These are phyloP conservation scores for Pythium dissotocum DNA, from an alignment of 352 stramenopile genomes.

Conservation along the genomic window DNA sequence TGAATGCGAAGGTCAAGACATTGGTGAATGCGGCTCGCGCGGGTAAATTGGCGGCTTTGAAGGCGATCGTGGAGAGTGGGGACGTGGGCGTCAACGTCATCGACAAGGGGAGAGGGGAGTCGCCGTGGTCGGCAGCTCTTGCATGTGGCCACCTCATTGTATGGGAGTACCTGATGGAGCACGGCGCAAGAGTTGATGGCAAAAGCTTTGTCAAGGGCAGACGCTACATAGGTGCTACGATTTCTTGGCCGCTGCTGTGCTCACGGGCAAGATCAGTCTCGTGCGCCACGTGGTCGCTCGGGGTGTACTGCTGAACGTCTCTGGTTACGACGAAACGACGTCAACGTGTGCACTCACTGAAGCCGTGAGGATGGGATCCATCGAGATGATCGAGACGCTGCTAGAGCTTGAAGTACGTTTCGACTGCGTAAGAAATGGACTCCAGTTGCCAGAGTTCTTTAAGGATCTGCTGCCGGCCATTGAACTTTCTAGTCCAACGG, in stretches of 20 bases:
- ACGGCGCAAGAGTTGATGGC: neutral
- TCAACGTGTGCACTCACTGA: neutral
- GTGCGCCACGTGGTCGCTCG: neutral
- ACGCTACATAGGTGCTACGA: neutral
- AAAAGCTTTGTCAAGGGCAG: neutral
- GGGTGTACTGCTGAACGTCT: neutral
- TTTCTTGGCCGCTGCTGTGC: neutral
- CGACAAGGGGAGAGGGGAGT: neutral
- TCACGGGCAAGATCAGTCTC: neutral
- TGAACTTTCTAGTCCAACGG: neutral
- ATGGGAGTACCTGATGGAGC: neutral
- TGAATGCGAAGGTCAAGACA: neutral
- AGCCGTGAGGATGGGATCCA: neutral
- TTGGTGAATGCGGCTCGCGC: neutral
- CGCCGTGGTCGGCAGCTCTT: neutral
- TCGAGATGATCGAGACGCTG: neutral
- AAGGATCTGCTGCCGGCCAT: neutral
- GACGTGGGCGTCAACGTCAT: neutral
- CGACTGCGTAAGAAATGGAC: neutral
- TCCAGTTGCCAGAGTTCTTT: neutral
- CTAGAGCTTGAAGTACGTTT: neutral
- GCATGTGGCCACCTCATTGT: neutral
- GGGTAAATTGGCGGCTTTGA: neutral
- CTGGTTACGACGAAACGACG: no score
- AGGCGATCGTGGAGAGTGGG: neutral